These are phyloP conservation scores for Debaryomyces tyrocola DNA, from an alignment of 805 yeast species.

Conservation along the genomic window DNA sequence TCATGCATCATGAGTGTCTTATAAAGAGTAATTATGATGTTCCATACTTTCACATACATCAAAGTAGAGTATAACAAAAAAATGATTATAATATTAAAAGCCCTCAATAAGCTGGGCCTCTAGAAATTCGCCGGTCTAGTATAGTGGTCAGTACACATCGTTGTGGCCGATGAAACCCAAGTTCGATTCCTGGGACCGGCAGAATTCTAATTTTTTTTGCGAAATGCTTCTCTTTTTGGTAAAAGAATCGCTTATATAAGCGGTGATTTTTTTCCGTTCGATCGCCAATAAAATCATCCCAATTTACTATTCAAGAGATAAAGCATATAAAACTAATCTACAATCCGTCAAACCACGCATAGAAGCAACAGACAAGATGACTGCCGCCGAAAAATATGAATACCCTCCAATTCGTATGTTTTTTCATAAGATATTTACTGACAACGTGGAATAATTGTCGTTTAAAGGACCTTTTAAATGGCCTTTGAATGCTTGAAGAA, in stretches of 20 bases:
- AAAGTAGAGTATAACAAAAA: too few species aligned
- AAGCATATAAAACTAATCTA: neutral
- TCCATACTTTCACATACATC: too few species aligned
- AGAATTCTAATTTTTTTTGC: constrained; percentile 12
- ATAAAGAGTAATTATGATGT: too few species aligned
- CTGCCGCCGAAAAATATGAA: constrained; percentile 14
- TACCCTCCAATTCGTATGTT: constrained; percentile 21
- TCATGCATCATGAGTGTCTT: too few species aligned
- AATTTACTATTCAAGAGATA: constrained; percentile 1
- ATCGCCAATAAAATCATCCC: constrained; percentile 3
- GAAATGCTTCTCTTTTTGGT: neutral
- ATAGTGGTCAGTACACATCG: constrained; percentile 51
- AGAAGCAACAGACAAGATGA: neutral
- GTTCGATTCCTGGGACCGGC: constrained; percentile 56
- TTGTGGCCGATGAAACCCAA: constrained; percentile 52
- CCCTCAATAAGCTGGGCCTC: too few species aligned
- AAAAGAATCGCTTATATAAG: neutral
- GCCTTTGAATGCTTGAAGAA: too few species aligned
- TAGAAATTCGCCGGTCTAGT: constrained; percentile 40
- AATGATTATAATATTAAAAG: too few species aligned
- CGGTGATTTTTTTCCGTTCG: neutral
- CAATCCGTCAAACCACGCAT: neutral
- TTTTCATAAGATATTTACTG: neutral
- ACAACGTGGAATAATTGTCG: neutral
- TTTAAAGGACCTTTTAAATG: too few species aligned